Percentiles rank a stretch among this genome's conserved stretches.
Evolutionary conservation across 176 grass and related monocot species (phyloP).

Genomic region (Neostapfia colusana): DNA sequence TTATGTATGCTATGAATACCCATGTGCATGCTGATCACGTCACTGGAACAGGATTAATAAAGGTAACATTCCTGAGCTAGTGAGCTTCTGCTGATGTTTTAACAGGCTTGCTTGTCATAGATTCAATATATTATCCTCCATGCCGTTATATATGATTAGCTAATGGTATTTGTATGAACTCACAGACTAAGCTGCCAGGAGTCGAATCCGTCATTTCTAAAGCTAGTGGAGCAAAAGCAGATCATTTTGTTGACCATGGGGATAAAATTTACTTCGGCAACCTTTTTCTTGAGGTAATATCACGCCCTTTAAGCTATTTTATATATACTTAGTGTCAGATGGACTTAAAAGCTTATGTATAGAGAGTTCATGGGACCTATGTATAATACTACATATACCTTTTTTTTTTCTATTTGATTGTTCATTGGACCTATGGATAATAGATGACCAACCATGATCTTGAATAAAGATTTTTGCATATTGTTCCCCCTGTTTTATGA

Average conservation of each 20-base stretch:
- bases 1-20: conserved; percentile 92
- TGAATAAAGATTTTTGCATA: not conserved
- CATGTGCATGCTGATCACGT: conserved; percentile 97
- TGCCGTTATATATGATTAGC: not conserved
- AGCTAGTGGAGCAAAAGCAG: conserved; percentile 67
- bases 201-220: conserved; percentile 82
- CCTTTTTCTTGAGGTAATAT: conserved; percentile 81
- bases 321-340: not conserved
- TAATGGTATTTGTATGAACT: conserved; percentile 3
- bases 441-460: not conserved
- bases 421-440: not conserved
- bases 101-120: not conserved
- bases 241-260: conserved; percentile 77
- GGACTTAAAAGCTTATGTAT: too few species aligned
- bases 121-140: conserved; percentile 1
- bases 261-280: conserved; percentile 84
- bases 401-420: too few species aligned
- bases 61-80: conserved; percentile 38
- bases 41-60: conserved; percentile 87
- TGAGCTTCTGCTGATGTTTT: conserved; percentile 2
- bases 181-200: conserved; percentile 65
- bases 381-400: too few species aligned
- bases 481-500: not conserved
- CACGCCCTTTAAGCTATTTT: not conserved
- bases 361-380: too few species aligned